These are phyloP conservation scores for Arctium minus DNA, from an alignment of 129 eudicot species.

Conservation along the genomic window DNA sequence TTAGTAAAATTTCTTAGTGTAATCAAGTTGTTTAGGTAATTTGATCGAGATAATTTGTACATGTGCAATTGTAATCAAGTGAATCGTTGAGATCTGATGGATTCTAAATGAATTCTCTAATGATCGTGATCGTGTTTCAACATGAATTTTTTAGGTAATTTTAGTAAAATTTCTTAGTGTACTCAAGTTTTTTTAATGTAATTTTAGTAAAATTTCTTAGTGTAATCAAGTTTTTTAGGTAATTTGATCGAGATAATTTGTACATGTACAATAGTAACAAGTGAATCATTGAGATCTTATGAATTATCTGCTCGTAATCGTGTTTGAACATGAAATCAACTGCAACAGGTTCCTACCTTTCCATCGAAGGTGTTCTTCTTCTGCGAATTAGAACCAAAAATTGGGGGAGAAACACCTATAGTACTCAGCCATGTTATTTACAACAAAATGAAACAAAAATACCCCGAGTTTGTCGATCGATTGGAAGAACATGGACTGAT, in stretches of 20 bases:
- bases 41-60: neutral
- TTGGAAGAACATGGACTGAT: conserved; percentile 78
- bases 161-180: too few species aligned
- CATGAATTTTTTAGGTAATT: too few species aligned
- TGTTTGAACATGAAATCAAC: neutral
- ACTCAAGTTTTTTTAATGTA: too few species aligned
- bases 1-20: too few species aligned
- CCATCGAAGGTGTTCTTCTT: conserved; percentile 92
- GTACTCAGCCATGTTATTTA: conserved; percentile 90
- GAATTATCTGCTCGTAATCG: neutral
- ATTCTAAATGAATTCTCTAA: neutral
- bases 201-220: neutral
- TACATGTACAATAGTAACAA: neutral
- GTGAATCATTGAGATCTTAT: neutral
- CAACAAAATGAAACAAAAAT: conserved; percentile 70
- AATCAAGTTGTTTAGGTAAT: too few species aligned
- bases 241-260: neutral
- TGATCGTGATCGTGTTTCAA: neutral
- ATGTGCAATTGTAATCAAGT: neutral
- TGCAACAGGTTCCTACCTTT: conserved; percentile 70
- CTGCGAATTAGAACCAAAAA: conserved; percentile 84
- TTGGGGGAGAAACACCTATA: conserved; percentile 96
- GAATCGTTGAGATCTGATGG: neutral
- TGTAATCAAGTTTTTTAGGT: neutral
- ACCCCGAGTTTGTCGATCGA: conserved; percentile 71